A percentile compares a stretch with the other conserved stretches of the same genome.
Conservation (phyloP, 2,329 filamentous ascomycete species). For the Calonectria pseudoreteaudii region DNA sequence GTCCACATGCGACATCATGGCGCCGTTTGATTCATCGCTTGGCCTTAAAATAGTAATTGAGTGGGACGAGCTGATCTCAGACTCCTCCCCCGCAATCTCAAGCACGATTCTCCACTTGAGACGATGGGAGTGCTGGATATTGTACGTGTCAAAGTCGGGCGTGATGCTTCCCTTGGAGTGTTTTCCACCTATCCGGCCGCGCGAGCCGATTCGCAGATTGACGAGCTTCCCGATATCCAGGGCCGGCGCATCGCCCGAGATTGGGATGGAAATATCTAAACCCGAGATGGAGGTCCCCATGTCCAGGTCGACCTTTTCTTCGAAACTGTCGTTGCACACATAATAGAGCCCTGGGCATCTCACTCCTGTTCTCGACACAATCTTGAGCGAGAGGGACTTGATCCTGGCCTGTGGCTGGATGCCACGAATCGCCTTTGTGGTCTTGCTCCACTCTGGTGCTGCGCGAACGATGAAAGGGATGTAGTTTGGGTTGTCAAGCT, state of each 20-base stretch:
- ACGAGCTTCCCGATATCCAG: constrained; percentile 25
- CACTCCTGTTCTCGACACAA: constrained; percentile 19
- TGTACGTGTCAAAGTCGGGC: constrained; percentile 42
- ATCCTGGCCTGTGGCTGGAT: constrained; percentile 30
- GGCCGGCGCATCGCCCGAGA: neutral
- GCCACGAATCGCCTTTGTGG: constrained; percentile 27
- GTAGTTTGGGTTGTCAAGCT: constrained; percentile 40
- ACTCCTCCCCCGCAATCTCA: neutral
- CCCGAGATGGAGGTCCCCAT: accelerated
- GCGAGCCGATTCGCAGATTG: constrained; percentile 1
- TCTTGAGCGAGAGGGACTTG: constrained; percentile 11
- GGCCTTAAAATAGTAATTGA: constrained; percentile 4
- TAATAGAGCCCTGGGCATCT: constrained; percentile 10
- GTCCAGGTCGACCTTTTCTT: constrained; percentile 6
- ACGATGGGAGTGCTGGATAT: constrained; percentile 38
- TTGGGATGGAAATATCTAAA: constrained; percentile 11
- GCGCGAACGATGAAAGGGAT: constrained; percentile 38
- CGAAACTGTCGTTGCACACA: neutral
- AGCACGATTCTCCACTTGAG: constrained; percentile 30
- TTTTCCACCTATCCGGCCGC: neutral
- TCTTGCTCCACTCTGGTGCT: constrained; percentile 24
- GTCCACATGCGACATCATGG: neutral
- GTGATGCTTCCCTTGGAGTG: neutral
- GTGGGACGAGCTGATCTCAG: neutral
- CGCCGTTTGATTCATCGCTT: constrained; percentile 1